phyloP scores from a whole-genome alignment of 2,329 filamentous ascomycete genomes.

The Sporothrix euskadiensis region DNA sequence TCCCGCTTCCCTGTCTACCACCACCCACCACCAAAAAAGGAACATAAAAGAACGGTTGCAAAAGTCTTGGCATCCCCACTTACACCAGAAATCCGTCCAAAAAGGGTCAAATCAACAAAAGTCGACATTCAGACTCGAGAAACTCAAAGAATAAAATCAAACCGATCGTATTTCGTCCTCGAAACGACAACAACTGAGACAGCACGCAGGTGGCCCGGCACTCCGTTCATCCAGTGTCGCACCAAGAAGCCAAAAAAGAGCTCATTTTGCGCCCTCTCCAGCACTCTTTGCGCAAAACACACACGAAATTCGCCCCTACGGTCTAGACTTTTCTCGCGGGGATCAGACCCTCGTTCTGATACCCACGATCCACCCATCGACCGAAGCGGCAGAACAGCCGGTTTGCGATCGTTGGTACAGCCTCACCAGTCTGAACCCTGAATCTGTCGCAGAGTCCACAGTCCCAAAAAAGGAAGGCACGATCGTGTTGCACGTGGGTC shows the following conservation, averaged over 20 bases:
- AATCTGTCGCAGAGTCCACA: neutral
- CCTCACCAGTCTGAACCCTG: neutral
- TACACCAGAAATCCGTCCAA: constrained; percentile 19
- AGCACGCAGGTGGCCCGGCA: neutral
- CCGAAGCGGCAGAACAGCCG: neutral
- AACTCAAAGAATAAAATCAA: neutral
- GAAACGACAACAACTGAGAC: neutral
- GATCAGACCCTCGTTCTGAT: constrained; percentile 15
- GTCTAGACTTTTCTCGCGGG: neutral
- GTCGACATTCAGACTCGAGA: neutral
- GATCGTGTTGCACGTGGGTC: constrained; percentile 20
- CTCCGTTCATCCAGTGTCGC: neutral
- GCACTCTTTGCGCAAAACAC: neutral
- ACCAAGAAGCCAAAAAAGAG: neutral
- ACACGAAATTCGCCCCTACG: neutral
- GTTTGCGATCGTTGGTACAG: neutral
- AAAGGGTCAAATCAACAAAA: constrained; percentile 10
- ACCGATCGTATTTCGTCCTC: too few species aligned
- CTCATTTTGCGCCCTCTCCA: neutral
- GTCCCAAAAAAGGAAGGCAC: neutral
- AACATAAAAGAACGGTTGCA: constrained; percentile 2
- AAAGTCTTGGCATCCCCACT: constrained; percentile 24
- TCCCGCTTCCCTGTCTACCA: neutral
- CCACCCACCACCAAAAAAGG: neutral
- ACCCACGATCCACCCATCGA: neutral